Evolutionary conservation across 2,329 filamentous ascomycete genomes (phyloP).

Genomic region (Diplodia intermedia): DNA sequence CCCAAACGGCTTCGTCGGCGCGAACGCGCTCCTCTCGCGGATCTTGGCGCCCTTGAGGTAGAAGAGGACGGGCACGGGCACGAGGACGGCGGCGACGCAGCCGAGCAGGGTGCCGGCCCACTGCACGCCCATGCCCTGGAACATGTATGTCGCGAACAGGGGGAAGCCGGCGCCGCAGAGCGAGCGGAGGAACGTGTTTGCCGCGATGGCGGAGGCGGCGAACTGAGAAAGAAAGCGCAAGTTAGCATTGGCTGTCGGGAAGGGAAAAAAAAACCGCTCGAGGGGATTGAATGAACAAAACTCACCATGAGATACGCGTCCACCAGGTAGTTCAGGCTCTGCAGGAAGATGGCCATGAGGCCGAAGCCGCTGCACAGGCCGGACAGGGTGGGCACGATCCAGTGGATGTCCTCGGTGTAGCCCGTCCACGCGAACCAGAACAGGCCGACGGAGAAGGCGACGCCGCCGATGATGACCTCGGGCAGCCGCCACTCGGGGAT

Average conservation of each 20-base stretch:
- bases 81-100: constrained; percentile 50
- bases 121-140: constrained; percentile 59
- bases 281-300: too few relatives aligned
- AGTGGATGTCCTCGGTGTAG: constrained; percentile 52
- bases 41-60: constrained; percentile 55
- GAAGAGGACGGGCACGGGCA: constrained; percentile 55
- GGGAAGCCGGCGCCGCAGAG: constrained; percentile 60
- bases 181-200: constrained; percentile 62
- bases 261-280: too few relatives aligned
- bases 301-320: constrained; percentile 62
- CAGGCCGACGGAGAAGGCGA: constrained; percentile 51
- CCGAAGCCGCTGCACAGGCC: constrained; percentile 65
- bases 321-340: constrained; percentile 65
- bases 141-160: constrained; percentile 64
- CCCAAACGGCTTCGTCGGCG: constrained; percentile 42
- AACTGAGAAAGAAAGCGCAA: constrained; percentile 38
- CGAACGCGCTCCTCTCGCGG: constrained; percentile 51
- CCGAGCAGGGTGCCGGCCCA: constrained; percentile 56
- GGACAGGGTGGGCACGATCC: constrained; percentile 50
- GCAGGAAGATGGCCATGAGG: constrained; percentile 64
- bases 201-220: constrained; percentile 62
- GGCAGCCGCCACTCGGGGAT: constrained; percentile 66
- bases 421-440: constrained; percentile 54
- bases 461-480: constrained; percentile 60
- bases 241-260: constrained; percentile 35